Evolutionary conservation across 257 asterid genomes (phyloP), one percentile per base, ranked within the genome.

Genomic region (Catharanthus roseus): DNA sequence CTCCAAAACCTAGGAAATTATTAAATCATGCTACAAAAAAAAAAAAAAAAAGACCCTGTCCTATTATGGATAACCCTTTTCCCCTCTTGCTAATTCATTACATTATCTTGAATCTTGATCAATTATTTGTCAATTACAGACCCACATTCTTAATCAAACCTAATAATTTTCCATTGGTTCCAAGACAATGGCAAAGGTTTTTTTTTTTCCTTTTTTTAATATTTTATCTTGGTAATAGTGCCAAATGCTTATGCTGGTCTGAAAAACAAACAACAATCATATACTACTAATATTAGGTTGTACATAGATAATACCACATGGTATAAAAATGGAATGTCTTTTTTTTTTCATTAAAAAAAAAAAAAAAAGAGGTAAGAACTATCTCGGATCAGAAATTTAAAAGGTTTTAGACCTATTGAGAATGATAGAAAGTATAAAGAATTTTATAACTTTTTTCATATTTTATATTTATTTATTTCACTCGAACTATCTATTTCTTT

Each of bases 101-200:
- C 63, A 56, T 29, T 58, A n/a, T n/a, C n/a, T n/a, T n/a, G n/a
- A n/a, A 58, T 31, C 23, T 58, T 58, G 41, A 58, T 58, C 41
- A 58, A 58, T 29, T 33, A 34, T 58, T 58, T 4, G 18, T 31
- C 24, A 29, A n/a, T n/a, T n/a, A n/a, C n/a, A 29, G 65, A 34
- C 29, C 41, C 65, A 58, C 65, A 39, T 15, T 16, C 19, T 53
- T 39, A 58, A 58, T 58, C 42, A n/a, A 57, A n/a, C 39, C 42
- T 34, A 29, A 58, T 58, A 31, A 31, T 29, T 45, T 45, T 58
- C n/a, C 42, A 57, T 10, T 31, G 10, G 2, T 29, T 58, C 65
- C 65, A 58, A 58, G 65, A 45, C 15, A 4, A 45, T 45, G 41
- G 41, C 41, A 38, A 38, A 38, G 41, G 3, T 38, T 38, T 38